A percentile compares a stretch with the other conserved stretches of the same genome.
These are phyloP conservation scores for Jatropha curcas DNA, from an alignment of 345 rosid species.

Conservation along the genomic window DNA sequence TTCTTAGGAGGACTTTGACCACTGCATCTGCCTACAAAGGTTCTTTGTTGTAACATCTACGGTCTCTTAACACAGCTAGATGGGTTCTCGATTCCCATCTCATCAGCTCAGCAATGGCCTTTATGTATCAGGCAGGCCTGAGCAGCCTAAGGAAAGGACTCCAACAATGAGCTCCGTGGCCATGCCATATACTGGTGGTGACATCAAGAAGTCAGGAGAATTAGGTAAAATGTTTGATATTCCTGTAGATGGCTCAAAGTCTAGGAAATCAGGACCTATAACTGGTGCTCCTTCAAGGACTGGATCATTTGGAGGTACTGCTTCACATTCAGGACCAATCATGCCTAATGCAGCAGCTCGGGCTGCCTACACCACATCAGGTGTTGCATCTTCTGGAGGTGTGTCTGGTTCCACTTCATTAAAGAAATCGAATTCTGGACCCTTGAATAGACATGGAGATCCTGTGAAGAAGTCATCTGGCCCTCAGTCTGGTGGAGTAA, in stretches of 20 bases:
- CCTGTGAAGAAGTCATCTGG: conserved; percentile 88
- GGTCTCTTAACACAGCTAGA: conserved; percentile 33
- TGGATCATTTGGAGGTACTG: conserved; percentile 87
- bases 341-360: conserved; percentile 79
- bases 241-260: conserved; percentile 61
- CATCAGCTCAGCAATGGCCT: conserved; percentile 92
- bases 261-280: conserved; percentile 95
- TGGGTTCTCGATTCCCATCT: conserved; percentile 92
- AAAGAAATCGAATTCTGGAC: conserved; percentile 94
- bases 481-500: conserved; percentile 91
- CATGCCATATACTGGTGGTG: conserved; percentile 97
- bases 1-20: conserved; percentile 37
- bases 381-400: conserved; percentile 59
- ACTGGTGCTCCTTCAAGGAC: conserved; percentile 75
- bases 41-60: conserved; percentile 15
- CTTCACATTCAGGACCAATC: conserved; percentile 79
- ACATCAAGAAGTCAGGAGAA: conserved; percentile 91
- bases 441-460: conserved; percentile 86
- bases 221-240: conserved; percentile 97
- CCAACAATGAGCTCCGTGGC: conserved; percentile 88
- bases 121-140: conserved; percentile 88
- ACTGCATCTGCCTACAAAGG: conserved; percentile 13
- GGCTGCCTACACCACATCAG: conserved; percentile 65
- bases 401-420: conserved; percentile 73
- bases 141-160: conserved; percentile 80